Evolutionary conservation across 2,329 filamentous ascomycete species (phyloP), one percentile per base, ranked within the genome.

Genomic region (Daldinia eschscholtzii): DNA sequence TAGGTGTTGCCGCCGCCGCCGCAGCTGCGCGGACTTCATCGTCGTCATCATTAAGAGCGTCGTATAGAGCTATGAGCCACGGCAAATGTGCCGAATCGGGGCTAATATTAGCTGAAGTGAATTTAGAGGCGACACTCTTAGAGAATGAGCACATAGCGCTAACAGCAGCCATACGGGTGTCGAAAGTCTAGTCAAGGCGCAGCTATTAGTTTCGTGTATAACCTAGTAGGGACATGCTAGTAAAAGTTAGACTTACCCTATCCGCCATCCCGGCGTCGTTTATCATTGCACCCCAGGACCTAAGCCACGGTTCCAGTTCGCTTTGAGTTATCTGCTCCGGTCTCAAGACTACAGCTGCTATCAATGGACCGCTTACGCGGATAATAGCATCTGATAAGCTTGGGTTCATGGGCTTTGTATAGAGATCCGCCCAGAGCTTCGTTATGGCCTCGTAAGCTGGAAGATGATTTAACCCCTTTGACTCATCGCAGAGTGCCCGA

Each of bases 31-130:
- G 89, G 70, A 98, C 87, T 64, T 98, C 94, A 69, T 97, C 93
- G 76, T 98, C 95, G 76, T 98, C 95, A 76, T 98, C 96, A 76
- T 93, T 92, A 4, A 97, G 85, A 52, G 89, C 84, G 76, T 93
- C 90, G 79, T 96, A 94, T 1, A 95, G 81, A 3, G 90, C 83
- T 4, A 93, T 78, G 58, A 92, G 86, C 33, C 88, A 82, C 1
- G 87, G 82, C 1, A 93, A 79, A 37, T 88, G 81, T 13, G 78
- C 76, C 0, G 68, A 37, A 41, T 80, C 71, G 50, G 70, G 68
- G 67, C 75, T 66, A 2, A 68, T 61, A 68, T 67, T 72, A 42
- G 73, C 53, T 59, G 70, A 50, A 77, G 59, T 73, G 65, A 70
- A 53, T 72, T 75, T 46, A 77, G 57, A 72, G 65, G 70, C 78